Evolutionary conservation across 2,329 filamentous ascomycete species (phyloP).

Genomic region (Dactylellina parvicollis): DNA sequence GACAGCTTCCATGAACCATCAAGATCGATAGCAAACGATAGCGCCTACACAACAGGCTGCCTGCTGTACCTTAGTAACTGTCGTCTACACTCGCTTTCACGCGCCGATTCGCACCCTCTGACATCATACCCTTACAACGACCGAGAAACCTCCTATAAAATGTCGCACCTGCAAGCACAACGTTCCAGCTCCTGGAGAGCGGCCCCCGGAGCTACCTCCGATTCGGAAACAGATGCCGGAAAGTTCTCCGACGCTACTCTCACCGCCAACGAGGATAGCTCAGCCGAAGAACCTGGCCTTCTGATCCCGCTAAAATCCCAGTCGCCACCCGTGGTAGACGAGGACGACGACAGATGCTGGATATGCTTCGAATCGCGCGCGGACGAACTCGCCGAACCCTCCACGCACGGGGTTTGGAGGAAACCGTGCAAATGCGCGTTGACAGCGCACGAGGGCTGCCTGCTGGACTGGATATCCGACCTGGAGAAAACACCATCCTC

Average conservation of each 20-base stretch:
- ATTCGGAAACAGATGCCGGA: slow-evolving; percentile 36
- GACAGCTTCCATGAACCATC: slow-evolving; percentile 13
- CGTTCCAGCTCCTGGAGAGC: slow-evolving; percentile 28
- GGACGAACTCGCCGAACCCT: slow-evolving; percentile 68
- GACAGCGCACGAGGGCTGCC: slow-evolving; percentile 86
- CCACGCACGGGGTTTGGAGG: slow-evolving; percentile 72
- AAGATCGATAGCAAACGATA: neutral
- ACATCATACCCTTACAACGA: neutral
- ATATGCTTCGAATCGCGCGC: slow-evolving; percentile 75
- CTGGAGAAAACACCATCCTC: slow-evolving; percentile 63
- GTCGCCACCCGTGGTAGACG: slow-evolving; percentile 26
- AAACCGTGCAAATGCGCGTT: slow-evolving; percentile 90
- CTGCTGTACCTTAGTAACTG: neutral
- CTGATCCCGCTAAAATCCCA: slow-evolving; percentile 45
- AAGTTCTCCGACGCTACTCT: slow-evolving; percentile 42
- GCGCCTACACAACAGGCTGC: neutral
- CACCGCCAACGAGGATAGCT: slow-evolving; percentile 42
- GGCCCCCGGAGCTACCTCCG: slow-evolving; percentile 11
- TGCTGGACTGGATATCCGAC: slow-evolving; percentile 93
- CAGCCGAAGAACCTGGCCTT: slow-evolving; percentile 38
- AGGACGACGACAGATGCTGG: slow-evolving; percentile 68
- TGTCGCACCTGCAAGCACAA: slow-evolving; percentile 51
- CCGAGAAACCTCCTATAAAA: neutral
- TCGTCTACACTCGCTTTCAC: neutral
- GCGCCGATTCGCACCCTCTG: slow-evolving; percentile 8